Conservation (phyloP, 2,329 filamentous ascomycete genomes). For the Aspergillus brasiliensis region DNA sequence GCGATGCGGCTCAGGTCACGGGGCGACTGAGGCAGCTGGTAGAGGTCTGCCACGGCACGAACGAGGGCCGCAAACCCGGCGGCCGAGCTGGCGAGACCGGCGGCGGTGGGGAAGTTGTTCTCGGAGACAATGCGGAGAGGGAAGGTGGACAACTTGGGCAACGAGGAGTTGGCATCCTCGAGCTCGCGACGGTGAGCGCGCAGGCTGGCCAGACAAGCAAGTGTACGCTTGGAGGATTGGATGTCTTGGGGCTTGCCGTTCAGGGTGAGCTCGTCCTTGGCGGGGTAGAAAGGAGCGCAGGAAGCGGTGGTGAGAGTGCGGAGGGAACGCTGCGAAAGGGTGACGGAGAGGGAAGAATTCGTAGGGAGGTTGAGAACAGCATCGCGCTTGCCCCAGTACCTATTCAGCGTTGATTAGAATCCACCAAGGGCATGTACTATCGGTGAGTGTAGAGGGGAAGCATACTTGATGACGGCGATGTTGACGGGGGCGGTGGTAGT, state of each 20-base stretch:
- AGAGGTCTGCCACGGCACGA: conserved; percentile 84
- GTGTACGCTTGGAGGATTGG: conserved; percentile 77
- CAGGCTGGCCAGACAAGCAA: conserved; percentile 88
- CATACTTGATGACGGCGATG: conserved; percentile 94
- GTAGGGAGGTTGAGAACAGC: conserved; percentile 92
- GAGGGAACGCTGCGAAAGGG: conserved; percentile 88
- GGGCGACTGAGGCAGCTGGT: conserved; percentile 77
- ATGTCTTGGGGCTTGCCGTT: conserved; percentile 84
- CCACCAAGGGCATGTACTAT: conserved; percentile 7
- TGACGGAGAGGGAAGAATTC: conserved; percentile 96
- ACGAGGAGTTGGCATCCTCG: conserved; percentile 69
- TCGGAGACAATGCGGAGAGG: conserved; percentile 86
- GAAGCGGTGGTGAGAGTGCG: conserved; percentile 95
- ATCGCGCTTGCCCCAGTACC: conserved; percentile 97
- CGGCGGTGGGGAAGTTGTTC: conserved; percentile 99
- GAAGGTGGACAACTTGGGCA: conserved; percentile 78
- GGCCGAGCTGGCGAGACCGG: conserved; percentile 72
- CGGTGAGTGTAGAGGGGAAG: conserved; percentile 19
- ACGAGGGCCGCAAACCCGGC: conserved; percentile 70
- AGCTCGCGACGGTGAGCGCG: conserved; percentile 74
- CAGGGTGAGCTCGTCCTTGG: conserved; percentile 73
- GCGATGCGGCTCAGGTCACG: conserved; percentile 86
- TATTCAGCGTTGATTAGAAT: conserved; percentile 30
- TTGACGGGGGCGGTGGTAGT: conserved; percentile 97
- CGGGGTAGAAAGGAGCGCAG: conserved; percentile 72